phyloP scores from a whole-genome alignment of 176 grass and related monocot species.

The Otatea glauca region DNA sequence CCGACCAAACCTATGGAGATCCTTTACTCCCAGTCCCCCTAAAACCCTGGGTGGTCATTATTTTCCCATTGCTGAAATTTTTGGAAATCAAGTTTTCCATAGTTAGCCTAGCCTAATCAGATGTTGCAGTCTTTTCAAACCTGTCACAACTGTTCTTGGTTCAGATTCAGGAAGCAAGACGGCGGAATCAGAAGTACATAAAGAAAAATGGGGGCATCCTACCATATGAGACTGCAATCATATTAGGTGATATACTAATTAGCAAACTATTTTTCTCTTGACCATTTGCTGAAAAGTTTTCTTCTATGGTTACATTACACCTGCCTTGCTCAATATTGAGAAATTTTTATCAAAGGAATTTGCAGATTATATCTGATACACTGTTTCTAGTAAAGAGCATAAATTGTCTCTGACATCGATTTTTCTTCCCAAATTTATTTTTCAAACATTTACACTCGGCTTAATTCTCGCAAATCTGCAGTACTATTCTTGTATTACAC shows the following conservation, averaged over 20 bases:
- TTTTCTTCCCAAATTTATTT: no score
- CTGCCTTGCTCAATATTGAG: no score
- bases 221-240: no score
- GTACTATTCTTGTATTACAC: neutral
- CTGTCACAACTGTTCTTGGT: neutral
- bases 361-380: neutral
- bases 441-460: neutral
- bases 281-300: neutral
- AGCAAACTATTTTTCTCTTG: neutral
- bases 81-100: no score
- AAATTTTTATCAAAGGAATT: neutral
- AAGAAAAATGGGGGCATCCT: neutral
- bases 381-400: neutral
- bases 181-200: neutral
- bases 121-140: slow-evolving; percentile 10
- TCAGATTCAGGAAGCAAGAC: slow-evolving; percentile 22
- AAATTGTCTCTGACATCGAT: neutral
- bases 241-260: neutral
- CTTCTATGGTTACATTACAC: no score
- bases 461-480: neutral
- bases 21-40: no score
- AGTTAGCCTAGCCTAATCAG: no score
- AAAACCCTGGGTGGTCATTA: no score
- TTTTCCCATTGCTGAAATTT: no score
- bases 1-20: no score